These are phyloP conservation scores for Penicillium sp. DNA, from an alignment of 2,329 filamentous ascomycete species.

Conservation along the genomic window DNA sequence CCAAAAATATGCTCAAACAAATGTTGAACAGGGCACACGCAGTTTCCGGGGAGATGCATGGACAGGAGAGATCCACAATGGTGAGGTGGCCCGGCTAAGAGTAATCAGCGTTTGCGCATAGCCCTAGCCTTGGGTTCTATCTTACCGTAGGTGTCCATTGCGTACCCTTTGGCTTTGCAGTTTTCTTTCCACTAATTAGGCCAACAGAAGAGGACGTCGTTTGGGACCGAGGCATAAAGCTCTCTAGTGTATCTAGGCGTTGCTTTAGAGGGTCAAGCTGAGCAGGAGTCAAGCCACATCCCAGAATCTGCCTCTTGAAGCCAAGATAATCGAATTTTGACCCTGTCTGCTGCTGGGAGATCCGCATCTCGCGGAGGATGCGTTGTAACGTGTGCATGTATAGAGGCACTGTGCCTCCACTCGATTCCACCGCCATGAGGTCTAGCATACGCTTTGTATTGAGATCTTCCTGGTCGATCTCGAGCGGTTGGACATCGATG, in stretches of 20 bases:
- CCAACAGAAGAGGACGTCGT: too few species aligned
- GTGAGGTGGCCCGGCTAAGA: constrained; percentile 42
- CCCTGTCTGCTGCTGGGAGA: not conserved
- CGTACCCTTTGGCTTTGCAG: too few species aligned
- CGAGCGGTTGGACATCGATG: not conserved
- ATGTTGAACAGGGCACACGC: constrained; percentile 72
- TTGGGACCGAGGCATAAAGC: constrained; percentile 20
- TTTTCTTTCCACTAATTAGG: not conserved
- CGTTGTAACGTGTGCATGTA: constrained; percentile 16
- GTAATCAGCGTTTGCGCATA: too few species aligned
- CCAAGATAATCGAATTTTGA: constrained; percentile 18
- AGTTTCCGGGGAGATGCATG: constrained; percentile 62
- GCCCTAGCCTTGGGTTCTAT: not conserved
- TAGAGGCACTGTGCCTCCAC: not conserved
- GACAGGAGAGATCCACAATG: constrained; percentile 69
- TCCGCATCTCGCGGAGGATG: constrained; percentile 21
- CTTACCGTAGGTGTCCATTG: not conserved
- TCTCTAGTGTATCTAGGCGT: constrained; percentile 20
- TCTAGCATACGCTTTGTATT: constrained; percentile 9
- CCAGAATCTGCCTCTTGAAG: constrained; percentile 16
- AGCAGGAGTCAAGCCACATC: not conserved
- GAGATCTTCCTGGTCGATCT: constrained; percentile 2
- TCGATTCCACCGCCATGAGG: constrained; percentile 6
- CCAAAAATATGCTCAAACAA: constrained; percentile 62
- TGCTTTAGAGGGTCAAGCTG: constrained; percentile 18